phyloP scores from a whole-genome alignment of 2,329 filamentous ascomycete species.

The Ophiostoma sp. region DNA sequence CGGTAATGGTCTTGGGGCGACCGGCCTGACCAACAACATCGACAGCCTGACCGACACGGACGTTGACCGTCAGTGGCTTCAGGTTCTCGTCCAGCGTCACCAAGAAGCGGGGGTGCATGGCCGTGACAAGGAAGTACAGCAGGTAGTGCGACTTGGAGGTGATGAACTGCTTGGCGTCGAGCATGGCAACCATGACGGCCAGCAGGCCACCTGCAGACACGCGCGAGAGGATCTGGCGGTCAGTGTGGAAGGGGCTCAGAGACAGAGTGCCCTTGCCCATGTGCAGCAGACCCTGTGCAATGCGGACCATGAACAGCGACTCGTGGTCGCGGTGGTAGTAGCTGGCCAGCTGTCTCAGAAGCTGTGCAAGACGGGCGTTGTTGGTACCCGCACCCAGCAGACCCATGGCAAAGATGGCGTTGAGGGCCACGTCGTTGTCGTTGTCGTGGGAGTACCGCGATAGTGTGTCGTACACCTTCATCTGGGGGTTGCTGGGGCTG shows the following conservation, averaged over 20 bases:
- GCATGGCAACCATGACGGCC: constrained; percentile 84
- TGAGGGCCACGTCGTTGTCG: constrained; percentile 95
- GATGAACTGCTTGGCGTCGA: constrained; percentile 85
- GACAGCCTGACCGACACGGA: constrained; percentile 94
- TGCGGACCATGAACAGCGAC: constrained; percentile 97
- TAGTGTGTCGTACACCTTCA: constrained; percentile 98
- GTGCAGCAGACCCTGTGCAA: constrained; percentile 92
- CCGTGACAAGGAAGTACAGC: constrained; percentile 92
- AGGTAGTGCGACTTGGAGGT: constrained; percentile 73
- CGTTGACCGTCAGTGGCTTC: constrained; percentile 89
- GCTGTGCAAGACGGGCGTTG: constrained; percentile 91
- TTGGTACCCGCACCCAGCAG: constrained; percentile 94
- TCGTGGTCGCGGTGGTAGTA: constrained; percentile 98
- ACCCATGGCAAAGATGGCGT: constrained; percentile 99
- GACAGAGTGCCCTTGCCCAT: constrained; percentile 99
- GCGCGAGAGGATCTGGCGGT: constrained; percentile 88
- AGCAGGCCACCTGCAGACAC: constrained; percentile 86
- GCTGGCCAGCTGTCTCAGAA: constrained; percentile 88
- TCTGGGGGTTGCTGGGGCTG: constrained; percentile 96
- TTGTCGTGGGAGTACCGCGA: constrained; percentile 98
- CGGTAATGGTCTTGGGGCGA: constrained; percentile 96
- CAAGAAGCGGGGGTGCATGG: constrained; percentile 94
- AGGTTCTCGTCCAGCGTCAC: constrained; percentile 93
- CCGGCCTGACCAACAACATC: constrained; percentile 97
- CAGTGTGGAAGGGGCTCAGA: constrained; percentile 98